Conservation (phyloP, 2,329 filamentous ascomycete species). For the Cordyceps javanica region DNA sequence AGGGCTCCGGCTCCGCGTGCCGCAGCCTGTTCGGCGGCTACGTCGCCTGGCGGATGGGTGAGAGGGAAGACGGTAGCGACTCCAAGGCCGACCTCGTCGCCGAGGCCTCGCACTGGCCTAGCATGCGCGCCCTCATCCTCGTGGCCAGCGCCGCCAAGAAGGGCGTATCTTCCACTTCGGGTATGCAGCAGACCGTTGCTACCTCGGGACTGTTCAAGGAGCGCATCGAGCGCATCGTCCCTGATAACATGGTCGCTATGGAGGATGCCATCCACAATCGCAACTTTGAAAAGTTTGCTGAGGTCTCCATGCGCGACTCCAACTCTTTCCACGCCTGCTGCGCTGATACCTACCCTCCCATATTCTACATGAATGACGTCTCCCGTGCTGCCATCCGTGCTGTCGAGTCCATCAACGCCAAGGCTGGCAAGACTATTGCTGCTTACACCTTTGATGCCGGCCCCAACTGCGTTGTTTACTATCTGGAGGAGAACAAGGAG, state of each 20-base stretch:
- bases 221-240: conserved; percentile 71
- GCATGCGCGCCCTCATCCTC: conserved; percentile 87
- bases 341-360: conserved; percentile 91
- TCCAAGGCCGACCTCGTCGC: conserved; percentile 85
- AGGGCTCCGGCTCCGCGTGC: conserved; percentile 93
- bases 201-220: conserved; percentile 83
- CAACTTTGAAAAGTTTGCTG: conserved; percentile 82
- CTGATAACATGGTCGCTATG: conserved; percentile 76
- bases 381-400: conserved; percentile 79
- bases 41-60: conserved; percentile 86
- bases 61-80: conserved; percentile 71
- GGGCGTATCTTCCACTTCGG: conserved; percentile 83
- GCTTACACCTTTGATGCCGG: conserved; percentile 98
- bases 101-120: conserved; percentile 84
- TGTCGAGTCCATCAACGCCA: conserved; percentile 81
- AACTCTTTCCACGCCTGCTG: conserved; percentile 97
- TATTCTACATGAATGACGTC: conserved; percentile 98
- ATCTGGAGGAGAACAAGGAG: conserved; percentile 70
- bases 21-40: conserved; percentile 91
- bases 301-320: conserved; percentile 91
- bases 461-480: conserved; percentile 96
- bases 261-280: conserved; percentile 69
- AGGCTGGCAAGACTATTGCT: conserved; percentile 71
- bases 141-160: conserved; percentile 94
- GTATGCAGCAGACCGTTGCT: conserved; percentile 94